Evolutionary conservation across 768 basidiomycete species (phyloP).

Genomic region (Coprinopsis cinerea): DNA sequence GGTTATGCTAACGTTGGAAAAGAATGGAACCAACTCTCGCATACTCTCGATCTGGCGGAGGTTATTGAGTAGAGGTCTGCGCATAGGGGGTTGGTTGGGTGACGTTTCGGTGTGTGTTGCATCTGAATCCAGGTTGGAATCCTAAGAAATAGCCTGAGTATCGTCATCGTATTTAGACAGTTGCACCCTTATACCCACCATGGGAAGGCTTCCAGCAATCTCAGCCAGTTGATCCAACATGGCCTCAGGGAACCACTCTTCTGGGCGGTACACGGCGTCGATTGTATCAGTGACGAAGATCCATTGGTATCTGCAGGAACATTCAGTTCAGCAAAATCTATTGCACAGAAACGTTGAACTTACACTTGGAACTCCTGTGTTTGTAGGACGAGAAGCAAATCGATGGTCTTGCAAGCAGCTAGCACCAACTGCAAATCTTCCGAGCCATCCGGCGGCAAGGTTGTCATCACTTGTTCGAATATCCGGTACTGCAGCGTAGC

Average conservation of each 20-base stretch:
- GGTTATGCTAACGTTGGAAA: constrained; percentile 80
- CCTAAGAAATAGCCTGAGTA: constrained; percentile 15
- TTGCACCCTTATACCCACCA: constrained; percentile 19
- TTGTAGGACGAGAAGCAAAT: constrained; percentile 87
- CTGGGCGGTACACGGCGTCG: constrained; percentile 86
- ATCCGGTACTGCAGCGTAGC: constrained; percentile 63
- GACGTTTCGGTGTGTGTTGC: constrained; percentile 17
- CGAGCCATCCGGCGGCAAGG: constrained; percentile 72
- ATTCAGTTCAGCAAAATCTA: constrained; percentile 9
- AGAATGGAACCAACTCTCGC: constrained; percentile 83
- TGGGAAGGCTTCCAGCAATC: constrained; percentile 65
- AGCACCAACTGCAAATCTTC: constrained; percentile 81
- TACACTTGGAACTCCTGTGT: constrained; percentile 98
- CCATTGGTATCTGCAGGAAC: constrained; percentile 81
- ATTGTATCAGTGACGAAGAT: constrained; percentile 97
- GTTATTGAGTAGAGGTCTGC: constrained; percentile 66
- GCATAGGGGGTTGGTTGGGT: constrained; percentile 40
- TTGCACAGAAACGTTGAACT: constrained; percentile 8
- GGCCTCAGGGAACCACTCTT: constrained; percentile 77
- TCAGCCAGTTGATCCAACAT: constrained; percentile 90
- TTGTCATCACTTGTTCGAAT: constrained; percentile 73
- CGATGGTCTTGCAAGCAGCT: constrained; percentile 90
- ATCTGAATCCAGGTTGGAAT: constrained; percentile 15
- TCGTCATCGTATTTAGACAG: background rate
- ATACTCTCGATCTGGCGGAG: constrained; percentile 78